Evolutionary conservation across 495 filamentous ascomycete species (phyloP).

Genomic region (Aspergillus biplanus): DNA sequence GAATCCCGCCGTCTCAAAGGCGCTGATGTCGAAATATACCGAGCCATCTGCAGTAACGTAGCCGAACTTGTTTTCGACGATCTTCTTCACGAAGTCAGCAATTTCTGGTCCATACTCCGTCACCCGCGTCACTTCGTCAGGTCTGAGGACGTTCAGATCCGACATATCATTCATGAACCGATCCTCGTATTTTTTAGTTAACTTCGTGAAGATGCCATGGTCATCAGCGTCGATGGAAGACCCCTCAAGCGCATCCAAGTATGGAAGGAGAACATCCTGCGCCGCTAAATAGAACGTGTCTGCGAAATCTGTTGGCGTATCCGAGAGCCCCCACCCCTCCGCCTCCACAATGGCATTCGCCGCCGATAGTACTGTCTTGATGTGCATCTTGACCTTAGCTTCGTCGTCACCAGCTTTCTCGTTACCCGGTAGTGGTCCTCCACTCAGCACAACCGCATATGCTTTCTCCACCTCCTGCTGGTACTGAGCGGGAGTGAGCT

Average conservation of each 20-base stretch:
- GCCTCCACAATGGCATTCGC: conserved; percentile 55
- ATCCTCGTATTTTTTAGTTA: conserved; percentile 81
- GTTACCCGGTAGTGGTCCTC: conserved; percentile 59
- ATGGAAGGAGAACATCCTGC: conserved; percentile 78
- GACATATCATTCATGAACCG: conserved; percentile 85
- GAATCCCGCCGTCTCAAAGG: conserved; percentile 84
- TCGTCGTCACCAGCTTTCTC: conserved; percentile 73
- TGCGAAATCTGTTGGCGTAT: conserved; percentile 35
- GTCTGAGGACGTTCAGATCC: conserved; percentile 81
- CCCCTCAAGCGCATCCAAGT: conserved; percentile 78
- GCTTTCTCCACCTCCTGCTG: conserved; percentile 55
- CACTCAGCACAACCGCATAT: conserved; percentile 62
- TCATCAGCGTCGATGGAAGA: conserved; percentile 75
- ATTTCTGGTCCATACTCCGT: conserved; percentile 90
- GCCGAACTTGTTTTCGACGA: conserved; percentile 83
- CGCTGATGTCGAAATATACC: conserved; percentile 90
- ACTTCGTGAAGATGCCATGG: conserved; percentile 74
- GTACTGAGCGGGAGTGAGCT: conserved; percentile 50
- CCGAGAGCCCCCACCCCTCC: conserved; percentile 38
- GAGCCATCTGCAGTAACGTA: conserved; percentile 81
- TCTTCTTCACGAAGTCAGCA: conserved; percentile 71
- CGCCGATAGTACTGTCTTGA: conserved; percentile 72
- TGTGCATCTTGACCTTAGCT: conserved; percentile 91
- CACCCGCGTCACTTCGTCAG: conserved; percentile 81
- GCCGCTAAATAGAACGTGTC: conserved; percentile 60